These are phyloP conservation scores for Cytospora piceicola DNA, from an alignment of 2,329 filamentous ascomycete species.

Conservation along the genomic window DNA sequence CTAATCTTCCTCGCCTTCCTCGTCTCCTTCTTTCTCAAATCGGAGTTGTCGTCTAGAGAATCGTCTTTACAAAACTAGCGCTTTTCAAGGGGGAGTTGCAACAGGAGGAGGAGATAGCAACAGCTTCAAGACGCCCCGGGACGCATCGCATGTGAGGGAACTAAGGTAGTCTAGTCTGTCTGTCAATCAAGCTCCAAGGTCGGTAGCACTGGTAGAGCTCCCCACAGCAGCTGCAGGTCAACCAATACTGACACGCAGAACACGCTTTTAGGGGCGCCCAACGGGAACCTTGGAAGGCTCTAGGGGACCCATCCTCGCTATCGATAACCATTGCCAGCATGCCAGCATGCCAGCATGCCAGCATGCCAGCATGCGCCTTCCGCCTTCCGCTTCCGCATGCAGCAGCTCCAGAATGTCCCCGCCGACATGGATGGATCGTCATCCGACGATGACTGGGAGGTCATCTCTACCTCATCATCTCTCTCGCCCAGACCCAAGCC, in stretches of 20 bases:
- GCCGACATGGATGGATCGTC: conserved; percentile 18
- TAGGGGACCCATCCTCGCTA: conserved; percentile 10
- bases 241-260: not conserved
- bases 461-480: conserved; percentile 22
- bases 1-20: not conserved
- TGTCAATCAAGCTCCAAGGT: not conserved
- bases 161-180: too few species aligned
- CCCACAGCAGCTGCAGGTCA: conserved; percentile 1
- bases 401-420: not conserved
- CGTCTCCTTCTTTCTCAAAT: not conserved
- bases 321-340: conserved; percentile 18
- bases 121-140: not conserved
- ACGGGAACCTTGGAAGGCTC: not conserved
- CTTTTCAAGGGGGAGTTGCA: not conserved
- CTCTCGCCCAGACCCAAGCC: conserved; percentile 12
- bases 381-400: not conserved
- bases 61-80: not conserved
- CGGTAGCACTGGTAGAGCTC: not conserved
- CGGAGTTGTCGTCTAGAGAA: not conserved
- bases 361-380: not conserved
- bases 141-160: not conserved
- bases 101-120: not conserved
- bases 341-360: too few species aligned
- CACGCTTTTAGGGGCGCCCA: not conserved
- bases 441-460: conserved; percentile 23